Conservation (phyloP, 305 asterid species). For the Fraxinus nigra region DNA sequence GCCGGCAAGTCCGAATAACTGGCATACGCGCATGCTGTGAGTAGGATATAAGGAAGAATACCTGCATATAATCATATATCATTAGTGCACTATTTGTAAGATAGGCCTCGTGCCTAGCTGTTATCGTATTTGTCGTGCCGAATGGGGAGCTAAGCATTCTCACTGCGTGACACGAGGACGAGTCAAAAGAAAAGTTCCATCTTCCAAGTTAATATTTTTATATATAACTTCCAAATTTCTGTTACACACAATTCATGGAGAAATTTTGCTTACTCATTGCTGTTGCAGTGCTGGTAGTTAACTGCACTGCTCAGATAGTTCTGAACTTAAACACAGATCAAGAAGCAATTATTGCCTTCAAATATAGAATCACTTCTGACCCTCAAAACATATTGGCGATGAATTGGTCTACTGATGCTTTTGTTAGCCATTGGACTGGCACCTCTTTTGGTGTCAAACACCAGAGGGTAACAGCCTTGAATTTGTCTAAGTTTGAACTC, state of each 20-base stretch:
- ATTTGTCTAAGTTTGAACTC: slow-evolving; percentile 36
- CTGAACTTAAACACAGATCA: not conserved
- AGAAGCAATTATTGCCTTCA: slow-evolving; percentile 19
- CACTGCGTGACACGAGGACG: not conserved
- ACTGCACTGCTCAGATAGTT: not conserved
- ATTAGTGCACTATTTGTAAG: no score
- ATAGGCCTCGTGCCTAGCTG: no score
- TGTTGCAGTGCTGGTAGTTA: not conserved
- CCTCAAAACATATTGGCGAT: not conserved
- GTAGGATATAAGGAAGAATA: no score
- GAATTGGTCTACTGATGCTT: slow-evolving; percentile 19
- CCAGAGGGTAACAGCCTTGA: slow-evolving; percentile 36
- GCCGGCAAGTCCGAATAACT: no score
- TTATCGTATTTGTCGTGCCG: no score
- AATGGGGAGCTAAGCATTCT: no score
- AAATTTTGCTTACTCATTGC: not conserved
- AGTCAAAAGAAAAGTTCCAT: not conserved
- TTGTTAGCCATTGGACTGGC: slow-evolving; percentile 21
- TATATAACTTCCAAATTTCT: not conserved
- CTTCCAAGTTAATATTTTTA: not conserved
- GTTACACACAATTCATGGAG: not conserved
- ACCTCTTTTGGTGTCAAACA: not conserved
- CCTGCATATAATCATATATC: no score
- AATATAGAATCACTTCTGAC: slow-evolving; percentile 1
- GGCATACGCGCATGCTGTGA: no score